Conservation (phyloP, 1,284 basidiomycete species). For the Moesziomyces sp. region DNA sequence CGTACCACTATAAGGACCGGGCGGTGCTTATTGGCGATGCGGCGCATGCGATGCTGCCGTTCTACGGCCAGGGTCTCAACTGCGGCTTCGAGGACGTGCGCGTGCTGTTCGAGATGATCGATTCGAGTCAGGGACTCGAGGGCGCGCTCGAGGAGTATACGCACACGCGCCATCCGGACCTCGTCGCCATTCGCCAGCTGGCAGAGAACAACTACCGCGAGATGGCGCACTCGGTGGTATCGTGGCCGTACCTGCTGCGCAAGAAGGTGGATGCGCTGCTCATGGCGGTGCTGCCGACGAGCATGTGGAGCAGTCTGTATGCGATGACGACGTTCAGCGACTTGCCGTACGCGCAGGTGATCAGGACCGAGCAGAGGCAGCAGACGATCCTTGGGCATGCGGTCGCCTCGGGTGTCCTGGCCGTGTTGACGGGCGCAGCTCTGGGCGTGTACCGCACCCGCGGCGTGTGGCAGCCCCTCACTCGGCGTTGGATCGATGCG, state of each 20-base stretch:
- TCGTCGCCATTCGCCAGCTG: slow-evolving; percentile 87
- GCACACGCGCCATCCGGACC: slow-evolving; percentile 82
- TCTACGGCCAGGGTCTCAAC: slow-evolving; percentile 96
- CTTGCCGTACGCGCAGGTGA: slow-evolving; percentile 83
- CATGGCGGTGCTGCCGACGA: slow-evolving; percentile 76
- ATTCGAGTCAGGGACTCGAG: slow-evolving; percentile 71
- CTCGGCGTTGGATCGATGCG: slow-evolving; percentile 15
- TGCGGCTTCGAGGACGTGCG: slow-evolving; percentile 97
- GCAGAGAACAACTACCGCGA: slow-evolving; percentile 95
- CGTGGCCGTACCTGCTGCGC: slow-evolving; percentile 80
- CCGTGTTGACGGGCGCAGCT: slow-evolving; percentile 4
- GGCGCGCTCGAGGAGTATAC: slow-evolving; percentile 82
- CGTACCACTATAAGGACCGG: slow-evolving; percentile 89
- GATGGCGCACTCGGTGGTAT: slow-evolving; percentile 92
- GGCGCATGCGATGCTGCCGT: slow-evolving; percentile 96
- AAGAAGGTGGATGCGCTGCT: slow-evolving; percentile 78
- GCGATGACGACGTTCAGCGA: slow-evolving; percentile 98
- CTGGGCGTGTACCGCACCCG: slow-evolving; percentile 26
- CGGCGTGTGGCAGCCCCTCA: slow-evolving; percentile 30
- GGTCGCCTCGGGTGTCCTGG: slow-evolving; percentile 6
- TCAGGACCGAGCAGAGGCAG: slow-evolving; percentile 76
- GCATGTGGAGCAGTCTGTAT: slow-evolving; percentile 90
- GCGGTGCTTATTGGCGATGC: slow-evolving; percentile 91
- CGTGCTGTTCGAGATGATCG: slow-evolving; percentile 81
- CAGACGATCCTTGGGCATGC: slow-evolving; percentile 42